Evolutionary conservation across 2,329 filamentous ascomycete genomes (phyloP).

Genomic region (Volutella citrinella): DNA sequence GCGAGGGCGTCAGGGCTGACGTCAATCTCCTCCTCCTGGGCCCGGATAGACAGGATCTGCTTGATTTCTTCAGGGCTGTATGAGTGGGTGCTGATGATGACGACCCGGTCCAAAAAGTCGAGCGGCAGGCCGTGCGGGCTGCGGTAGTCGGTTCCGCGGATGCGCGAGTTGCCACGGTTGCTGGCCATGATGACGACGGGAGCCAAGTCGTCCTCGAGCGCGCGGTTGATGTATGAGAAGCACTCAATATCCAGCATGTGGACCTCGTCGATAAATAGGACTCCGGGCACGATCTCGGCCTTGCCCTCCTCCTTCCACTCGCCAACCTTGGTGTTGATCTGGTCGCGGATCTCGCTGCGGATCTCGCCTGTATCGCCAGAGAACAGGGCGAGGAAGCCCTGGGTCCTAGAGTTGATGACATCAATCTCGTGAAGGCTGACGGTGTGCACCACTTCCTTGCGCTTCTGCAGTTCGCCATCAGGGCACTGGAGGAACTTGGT

Average conservation of each 20-base stretch:
- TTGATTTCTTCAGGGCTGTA: conserved; percentile 83
- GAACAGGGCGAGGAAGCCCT: conserved; percentile 95
- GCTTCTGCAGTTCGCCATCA: conserved; percentile 94
- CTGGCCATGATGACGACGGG: conserved; percentile 99
- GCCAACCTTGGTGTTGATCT: conserved; percentile 98
- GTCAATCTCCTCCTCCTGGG: conserved; percentile 94
- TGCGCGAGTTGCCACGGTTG: conserved; percentile 88
- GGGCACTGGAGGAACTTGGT: conserved; percentile 98
- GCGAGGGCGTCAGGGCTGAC: conserved; percentile 85
- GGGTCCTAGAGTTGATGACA: conserved; percentile 98
- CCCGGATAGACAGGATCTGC: conserved; percentile 88
- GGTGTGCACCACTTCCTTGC: conserved; percentile 95
- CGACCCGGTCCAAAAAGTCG: conserved; percentile 92
- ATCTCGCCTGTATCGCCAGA: conserved; percentile 98
- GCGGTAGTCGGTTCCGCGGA: conserved; percentile 89
- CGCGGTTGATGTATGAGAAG: conserved; percentile 97
- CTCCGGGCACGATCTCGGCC: conserved; percentile 94
- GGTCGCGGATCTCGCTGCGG: conserved; percentile 91
- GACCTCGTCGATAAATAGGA: conserved; percentile 97
- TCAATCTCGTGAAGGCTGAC: conserved; percentile 98
- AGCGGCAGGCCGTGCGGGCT: conserved; percentile 92
- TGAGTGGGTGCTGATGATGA: conserved; percentile 90
- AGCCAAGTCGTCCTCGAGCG: conserved; percentile 88
- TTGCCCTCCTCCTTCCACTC: conserved; percentile 99
- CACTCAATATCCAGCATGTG: conserved; percentile 99